Conservation (phyloP, 208 protist genomes). For the Leishmania braziliensis region DNA sequence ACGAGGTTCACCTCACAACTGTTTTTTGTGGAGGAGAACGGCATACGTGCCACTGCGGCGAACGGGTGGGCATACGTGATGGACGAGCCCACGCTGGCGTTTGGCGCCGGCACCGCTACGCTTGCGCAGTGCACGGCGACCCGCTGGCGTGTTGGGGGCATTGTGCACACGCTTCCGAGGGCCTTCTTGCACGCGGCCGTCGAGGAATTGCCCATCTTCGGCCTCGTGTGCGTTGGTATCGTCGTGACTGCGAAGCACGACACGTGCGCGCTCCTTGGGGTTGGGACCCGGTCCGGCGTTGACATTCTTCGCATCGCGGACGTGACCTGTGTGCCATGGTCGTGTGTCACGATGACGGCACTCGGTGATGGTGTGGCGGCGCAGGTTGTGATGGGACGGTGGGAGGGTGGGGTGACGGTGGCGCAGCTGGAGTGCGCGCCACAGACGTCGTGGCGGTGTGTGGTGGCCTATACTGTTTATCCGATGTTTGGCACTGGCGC, state of each 20-base stretch:
- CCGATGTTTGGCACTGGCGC: conserved; percentile 8
- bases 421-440: neutral
- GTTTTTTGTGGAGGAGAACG: conserved; percentile 13
- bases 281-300: conserved; percentile 1
- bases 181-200: conserved; percentile 24
- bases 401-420: conserved; percentile 27
- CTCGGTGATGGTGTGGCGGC: neutral
- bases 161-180: conserved; percentile 9
- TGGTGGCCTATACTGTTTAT: conserved; percentile 10
- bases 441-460: conserved; percentile 13
- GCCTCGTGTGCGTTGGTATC: conserved; percentile 23
- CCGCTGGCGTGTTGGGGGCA: conserved; percentile 9
- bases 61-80: conserved; percentile 18
- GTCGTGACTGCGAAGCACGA: conserved; percentile 4
- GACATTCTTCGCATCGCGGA: neutral
- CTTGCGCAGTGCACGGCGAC: conserved; percentile 35
- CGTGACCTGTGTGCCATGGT: neutral
- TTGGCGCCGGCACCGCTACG: conserved; percentile 10
- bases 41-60: conserved; percentile 10
- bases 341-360: neutral
- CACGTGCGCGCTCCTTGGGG: conserved; percentile 1
- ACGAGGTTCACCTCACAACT: conserved; percentile 25
- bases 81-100: conserved; percentile 27
- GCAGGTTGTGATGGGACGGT: conserved; percentile 28
- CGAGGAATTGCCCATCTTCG: conserved; percentile 26